Evolutionary conservation across 1,139 yeast genomes (phyloP).

Genomic region (Pichia inconspicua): DNA sequence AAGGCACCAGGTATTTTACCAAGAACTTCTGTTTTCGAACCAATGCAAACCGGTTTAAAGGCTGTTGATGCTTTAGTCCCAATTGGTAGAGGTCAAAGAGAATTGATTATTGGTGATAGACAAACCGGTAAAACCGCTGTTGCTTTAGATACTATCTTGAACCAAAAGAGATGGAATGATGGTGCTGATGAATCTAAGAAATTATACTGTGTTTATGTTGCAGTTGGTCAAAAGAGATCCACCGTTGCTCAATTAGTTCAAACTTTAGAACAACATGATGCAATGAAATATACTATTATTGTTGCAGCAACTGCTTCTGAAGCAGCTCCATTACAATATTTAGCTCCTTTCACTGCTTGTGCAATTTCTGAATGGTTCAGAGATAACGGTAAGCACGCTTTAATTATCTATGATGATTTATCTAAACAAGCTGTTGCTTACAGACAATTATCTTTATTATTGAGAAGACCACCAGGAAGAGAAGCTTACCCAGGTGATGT

Average conservation of each 20-base stretch:
- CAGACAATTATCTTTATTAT: constrained; percentile 97
- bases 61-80: constrained; percentile 99
- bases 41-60: constrained; percentile 99
- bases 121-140: constrained; percentile 99
- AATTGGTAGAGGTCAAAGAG: constrained; percentile 99
- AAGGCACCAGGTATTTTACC: constrained; percentile 99
- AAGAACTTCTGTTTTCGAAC: constrained; percentile 97
- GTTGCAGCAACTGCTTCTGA: constrained; percentile 99
- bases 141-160: constrained; percentile 94
- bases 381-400: constrained; percentile 97
- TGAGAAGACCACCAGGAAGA: constrained; percentile 40
- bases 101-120: constrained; percentile 99
- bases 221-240: constrained; percentile 99
- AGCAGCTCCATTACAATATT: constrained; percentile 99
- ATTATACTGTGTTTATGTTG: constrained; percentile 99
- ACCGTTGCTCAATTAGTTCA: constrained; percentile 99
- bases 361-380: constrained; percentile 99
- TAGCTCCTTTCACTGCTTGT: constrained; percentile 99
- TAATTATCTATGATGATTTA: constrained; percentile 47
- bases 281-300: constrained; percentile 93
- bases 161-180: constrained; percentile 98
- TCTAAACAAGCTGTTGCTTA: constrained; percentile 99
- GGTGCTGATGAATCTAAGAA: constrained; percentile 94
- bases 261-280: constrained; percentile 97
- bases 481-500: too few species aligned